Conservation (phyloP, 2,329 filamentous ascomycete genomes). For the Samsoniella hepiali region DNA sequence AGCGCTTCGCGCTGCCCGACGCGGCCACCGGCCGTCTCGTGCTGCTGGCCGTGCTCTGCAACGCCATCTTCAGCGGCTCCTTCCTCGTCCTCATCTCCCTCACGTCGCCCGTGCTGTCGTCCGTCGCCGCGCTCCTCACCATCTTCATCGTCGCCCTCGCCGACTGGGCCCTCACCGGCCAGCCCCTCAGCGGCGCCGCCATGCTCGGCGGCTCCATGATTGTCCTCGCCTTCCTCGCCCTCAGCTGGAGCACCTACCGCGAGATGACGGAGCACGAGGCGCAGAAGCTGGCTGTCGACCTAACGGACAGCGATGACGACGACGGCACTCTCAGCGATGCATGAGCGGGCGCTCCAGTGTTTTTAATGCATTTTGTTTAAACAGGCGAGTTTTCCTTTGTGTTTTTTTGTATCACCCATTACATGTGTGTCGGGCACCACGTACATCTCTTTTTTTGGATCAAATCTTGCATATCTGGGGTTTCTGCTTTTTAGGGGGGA, state of each 20-base stretch:
- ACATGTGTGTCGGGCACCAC: neutral
- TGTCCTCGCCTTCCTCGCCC: conserved; percentile 77
- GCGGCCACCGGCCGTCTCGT: conserved; percentile 79
- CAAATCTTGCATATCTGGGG: conserved; percentile 11
- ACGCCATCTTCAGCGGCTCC: conserved; percentile 87
- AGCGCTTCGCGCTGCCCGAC: conserved; percentile 77
- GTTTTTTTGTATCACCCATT: neutral
- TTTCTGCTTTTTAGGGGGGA: neutral
- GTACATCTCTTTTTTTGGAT: neutral
- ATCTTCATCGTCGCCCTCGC: conserved; percentile 95
- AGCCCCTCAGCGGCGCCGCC: conserved; percentile 70
- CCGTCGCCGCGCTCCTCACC: conserved; percentile 87
- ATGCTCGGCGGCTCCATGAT: conserved; percentile 83
- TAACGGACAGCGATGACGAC: conserved; percentile 48
- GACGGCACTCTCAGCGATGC: conserved; percentile 33
- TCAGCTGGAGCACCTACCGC: conserved; percentile 88
- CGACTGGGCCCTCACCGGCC: conserved; percentile 82
- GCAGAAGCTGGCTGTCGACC: conserved; percentile 49
- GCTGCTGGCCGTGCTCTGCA: conserved; percentile 74
- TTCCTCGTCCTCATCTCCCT: conserved; percentile 92
- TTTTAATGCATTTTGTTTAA: neutral
- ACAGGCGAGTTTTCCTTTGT: neutral
- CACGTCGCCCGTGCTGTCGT: conserved; percentile 87
- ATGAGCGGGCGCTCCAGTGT: conserved; percentile 18
- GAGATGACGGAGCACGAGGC: conserved; percentile 85